Conservation (phyloP, 345 rosid genomes). For the Geranium rotundifolium region DNA sequence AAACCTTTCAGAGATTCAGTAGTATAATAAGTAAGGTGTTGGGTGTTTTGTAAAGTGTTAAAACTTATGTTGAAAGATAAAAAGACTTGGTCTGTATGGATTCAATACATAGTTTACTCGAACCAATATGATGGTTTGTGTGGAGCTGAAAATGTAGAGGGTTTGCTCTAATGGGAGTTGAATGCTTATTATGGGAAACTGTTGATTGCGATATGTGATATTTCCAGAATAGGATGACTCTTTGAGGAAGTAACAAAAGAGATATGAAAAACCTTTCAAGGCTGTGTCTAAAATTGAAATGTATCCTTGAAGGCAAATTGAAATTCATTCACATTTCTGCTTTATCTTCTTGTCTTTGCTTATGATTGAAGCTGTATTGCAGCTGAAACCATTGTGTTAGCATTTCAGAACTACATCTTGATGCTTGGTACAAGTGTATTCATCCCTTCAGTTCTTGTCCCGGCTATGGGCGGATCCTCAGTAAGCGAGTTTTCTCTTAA, state of each 20-base stretch:
- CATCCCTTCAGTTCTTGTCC: conserved; percentile 73
- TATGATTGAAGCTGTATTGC: conserved; percentile 18
- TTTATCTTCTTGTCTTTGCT: conserved; percentile 4
- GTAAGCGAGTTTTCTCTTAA: conserved; percentile 33
- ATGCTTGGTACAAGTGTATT: conserved; percentile 87
- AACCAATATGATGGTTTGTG: too few relatives aligned
- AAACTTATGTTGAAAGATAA: too few relatives aligned
- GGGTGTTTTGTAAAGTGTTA: too few relatives aligned
- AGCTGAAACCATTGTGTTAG: conserved; percentile 73
- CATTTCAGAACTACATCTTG: conserved; percentile 89
- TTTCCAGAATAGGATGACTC: not conserved
- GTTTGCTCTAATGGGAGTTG: too few relatives aligned
- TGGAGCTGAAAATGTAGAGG: too few relatives aligned
- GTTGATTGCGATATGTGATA: too few relatives aligned
- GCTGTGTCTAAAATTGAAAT: not conserved
- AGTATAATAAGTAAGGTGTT: too few relatives aligned
- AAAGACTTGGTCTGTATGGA: too few relatives aligned
- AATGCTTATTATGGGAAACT: too few relatives aligned
- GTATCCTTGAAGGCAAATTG: not conserved
- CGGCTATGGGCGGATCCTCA: conserved; percentile 73
- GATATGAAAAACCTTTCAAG: not conserved
- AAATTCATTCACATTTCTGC: not conserved
- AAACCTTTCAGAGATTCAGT: too few relatives aligned
- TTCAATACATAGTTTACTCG: too few relatives aligned
- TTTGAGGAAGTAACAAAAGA: not conserved